Conservation (phyloP, 2,329 filamentous ascomycete genomes). For the Aureobasidium namibiae region DNA sequence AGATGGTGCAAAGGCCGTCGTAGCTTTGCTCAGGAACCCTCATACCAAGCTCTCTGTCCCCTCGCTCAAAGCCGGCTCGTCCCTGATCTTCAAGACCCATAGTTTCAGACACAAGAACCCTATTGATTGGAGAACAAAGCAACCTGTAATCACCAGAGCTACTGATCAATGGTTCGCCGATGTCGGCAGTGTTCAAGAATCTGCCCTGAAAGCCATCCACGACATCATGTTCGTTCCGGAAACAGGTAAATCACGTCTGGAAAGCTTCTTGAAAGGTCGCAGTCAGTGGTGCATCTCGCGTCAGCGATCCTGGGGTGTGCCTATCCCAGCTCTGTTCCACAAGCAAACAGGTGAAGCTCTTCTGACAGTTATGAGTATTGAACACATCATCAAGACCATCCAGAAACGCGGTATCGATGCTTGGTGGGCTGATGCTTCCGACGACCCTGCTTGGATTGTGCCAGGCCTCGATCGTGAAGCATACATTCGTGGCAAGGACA, state of each 20-base stretch:
- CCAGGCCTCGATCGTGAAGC: conserved; percentile 47
- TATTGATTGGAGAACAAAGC: conserved; percentile 94
- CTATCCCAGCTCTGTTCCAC: conserved; percentile 84
- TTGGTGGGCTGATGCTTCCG: conserved; percentile 79
- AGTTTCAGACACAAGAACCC: conserved; percentile 85
- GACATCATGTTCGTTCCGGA: conserved; percentile 72
- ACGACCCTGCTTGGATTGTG: conserved; percentile 72
- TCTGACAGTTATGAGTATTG: conserved; percentile 70
- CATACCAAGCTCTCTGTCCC: conserved; percentile 24
- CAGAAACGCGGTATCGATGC: conserved; percentile 73
- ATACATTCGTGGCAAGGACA: conserved; percentile 76
- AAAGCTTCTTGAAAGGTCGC: conserved; percentile 77
- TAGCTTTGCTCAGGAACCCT: conserved; percentile 55
- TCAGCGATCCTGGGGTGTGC: conserved; percentile 92
- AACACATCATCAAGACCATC: conserved; percentile 76
- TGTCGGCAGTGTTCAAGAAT: conserved; percentile 70
- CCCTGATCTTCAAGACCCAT: conserved; percentile 59
- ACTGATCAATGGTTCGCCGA: conserved; percentile 98
- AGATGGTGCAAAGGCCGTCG: conserved; percentile 59
- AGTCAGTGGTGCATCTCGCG: conserved; percentile 98
- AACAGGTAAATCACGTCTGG: conserved; percentile 62
- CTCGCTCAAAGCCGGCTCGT: conserved; percentile 2
- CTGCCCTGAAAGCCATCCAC: conserved; percentile 61
- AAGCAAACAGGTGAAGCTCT: conserved; percentile 53
- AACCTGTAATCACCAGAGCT: conserved; percentile 80